Percentiles rank a stretch among this genome's conserved stretches.
phyloP scores from a whole-genome alignment of 1,139 yeast species.

The Sugiyamaella sp. region DNA sequence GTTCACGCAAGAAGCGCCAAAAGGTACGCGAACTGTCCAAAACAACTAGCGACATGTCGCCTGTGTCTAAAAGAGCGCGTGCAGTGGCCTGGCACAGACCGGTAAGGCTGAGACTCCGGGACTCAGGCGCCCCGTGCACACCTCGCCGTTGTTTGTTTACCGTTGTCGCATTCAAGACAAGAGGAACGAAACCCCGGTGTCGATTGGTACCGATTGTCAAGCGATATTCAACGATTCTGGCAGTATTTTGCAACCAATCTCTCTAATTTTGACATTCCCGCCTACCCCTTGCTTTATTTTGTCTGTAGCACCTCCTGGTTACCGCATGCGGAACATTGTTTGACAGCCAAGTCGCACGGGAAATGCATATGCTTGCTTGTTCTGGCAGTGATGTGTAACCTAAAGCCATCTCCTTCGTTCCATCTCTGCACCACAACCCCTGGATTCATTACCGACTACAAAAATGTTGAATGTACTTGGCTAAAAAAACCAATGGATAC shows the following conservation, averaged over 20 bases:
- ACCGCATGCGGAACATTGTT: not conserved
- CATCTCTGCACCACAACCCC: slow-evolving; percentile 18
- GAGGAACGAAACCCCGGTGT: not conserved
- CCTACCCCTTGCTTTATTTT: slow-evolving; percentile 8
- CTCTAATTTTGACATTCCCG: slow-evolving; percentile 12
- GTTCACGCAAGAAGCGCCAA: not conserved
- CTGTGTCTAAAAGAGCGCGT: too few relatives aligned
- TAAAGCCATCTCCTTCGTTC: slow-evolving; percentile 19
- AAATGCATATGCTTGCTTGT: not conserved
- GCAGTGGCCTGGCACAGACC: too few relatives aligned
- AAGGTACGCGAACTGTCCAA: too few relatives aligned
- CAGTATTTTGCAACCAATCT: not conserved
- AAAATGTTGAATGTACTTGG: not conserved
- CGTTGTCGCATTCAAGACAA: not conserved
- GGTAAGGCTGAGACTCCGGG: not conserved
- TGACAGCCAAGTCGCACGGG: not conserved
- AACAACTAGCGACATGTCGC: too few relatives aligned
- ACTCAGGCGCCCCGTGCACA: slow-evolving; percentile 2
- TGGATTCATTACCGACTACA: slow-evolving; percentile 12
- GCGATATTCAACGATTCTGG: not conserved
- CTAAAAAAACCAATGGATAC: not conserved
- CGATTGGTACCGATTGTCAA: not conserved
- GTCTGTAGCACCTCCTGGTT: slow-evolving; percentile 4
- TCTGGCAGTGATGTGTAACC: slow-evolving; percentile 14
- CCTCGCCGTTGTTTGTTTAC: not conserved